These are phyloP conservation scores for Pecoramyces ruminantium DNA, from an alignment of 192 early-diverging fungal genomes.

Conservation along the genomic window DNA sequence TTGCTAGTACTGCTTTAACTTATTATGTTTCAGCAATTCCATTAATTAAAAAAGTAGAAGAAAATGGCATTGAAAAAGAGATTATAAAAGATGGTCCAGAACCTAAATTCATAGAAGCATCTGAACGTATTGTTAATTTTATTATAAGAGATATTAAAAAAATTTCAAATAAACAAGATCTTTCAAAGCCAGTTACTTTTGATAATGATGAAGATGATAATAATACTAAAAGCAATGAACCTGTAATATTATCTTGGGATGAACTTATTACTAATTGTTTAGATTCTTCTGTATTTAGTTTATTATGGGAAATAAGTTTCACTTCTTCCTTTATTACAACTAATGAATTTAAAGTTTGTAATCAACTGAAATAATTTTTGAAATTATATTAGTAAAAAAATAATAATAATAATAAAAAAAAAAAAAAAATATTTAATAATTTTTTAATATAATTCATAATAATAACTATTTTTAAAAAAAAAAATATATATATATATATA, in stretches of 20 bases:
- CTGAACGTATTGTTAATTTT: neutral
- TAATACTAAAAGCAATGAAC: neutral
- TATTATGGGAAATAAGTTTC: neutral
- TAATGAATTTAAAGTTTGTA: neutral
- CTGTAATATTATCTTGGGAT: neutral
- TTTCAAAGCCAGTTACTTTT: neutral
- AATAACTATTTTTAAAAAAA: too few relatives aligned
- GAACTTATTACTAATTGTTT: neutral
- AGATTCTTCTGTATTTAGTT: neutral
- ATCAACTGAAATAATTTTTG: too few relatives aligned
- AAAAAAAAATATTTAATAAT: too few relatives aligned
- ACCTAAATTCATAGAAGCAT: neutral
- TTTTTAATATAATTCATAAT: too few relatives aligned
- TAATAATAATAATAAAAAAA: too few relatives aligned
- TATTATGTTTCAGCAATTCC: neutral
- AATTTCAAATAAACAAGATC: neutral
- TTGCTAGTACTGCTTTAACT: neutral
- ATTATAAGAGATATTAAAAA: neutral
- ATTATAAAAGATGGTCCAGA: neutral
- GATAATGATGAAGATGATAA: neutral
- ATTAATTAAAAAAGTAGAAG: neutral
- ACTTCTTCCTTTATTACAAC: neutral
- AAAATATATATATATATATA: too few relatives aligned
- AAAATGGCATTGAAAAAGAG: neutral
- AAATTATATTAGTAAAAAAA: too few relatives aligned